phyloP scores from a whole-genome alignment of 768 basidiomycete species.

The Macrolepiota albuminosa region DNA sequence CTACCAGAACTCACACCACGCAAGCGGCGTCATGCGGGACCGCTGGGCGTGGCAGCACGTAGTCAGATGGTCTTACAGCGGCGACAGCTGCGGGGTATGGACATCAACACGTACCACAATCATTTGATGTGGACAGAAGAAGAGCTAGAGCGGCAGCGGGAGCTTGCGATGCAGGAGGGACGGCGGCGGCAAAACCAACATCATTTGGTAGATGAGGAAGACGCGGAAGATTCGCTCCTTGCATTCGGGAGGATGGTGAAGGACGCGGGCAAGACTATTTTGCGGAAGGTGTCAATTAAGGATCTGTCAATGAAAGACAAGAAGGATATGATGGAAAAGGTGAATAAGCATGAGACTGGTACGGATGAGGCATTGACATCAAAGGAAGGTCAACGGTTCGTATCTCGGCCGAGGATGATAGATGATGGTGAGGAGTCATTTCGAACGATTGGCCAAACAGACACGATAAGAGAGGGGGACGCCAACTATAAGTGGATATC shows the following conservation, averaged over 20 bases:
- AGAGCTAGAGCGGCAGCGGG: slow-evolving; percentile 31
- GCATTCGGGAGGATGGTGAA: slow-evolving; percentile 48
- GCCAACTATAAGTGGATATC: slow-evolving; percentile 16
- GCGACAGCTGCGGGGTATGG: slow-evolving; percentile 11
- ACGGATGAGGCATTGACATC: background rate
- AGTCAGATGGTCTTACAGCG: slow-evolving; percentile 34
- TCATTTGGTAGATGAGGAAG: slow-evolving; percentile 16
- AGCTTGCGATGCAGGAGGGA: slow-evolving; percentile 17
- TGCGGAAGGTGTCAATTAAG: slow-evolving; percentile 44
- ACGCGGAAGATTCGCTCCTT: slow-evolving; percentile 42
- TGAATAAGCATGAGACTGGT: slow-evolving; percentile 1
- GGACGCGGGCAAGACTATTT: slow-evolving; percentile 44
- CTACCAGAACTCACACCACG: slow-evolving; percentile 48
- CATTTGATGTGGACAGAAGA: slow-evolving; percentile 34
- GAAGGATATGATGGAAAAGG: slow-evolving; percentile 10
- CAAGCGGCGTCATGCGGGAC: slow-evolving; percentile 42
- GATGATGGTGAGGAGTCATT: slow-evolving; percentile 24
- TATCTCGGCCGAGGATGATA: slow-evolving; percentile 2
- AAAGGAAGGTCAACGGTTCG: slow-evolving; percentile 1
- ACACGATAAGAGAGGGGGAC: slow-evolving; percentile 23
- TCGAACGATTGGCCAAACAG: slow-evolving; percentile 21
- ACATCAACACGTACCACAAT: slow-evolving; percentile 1
- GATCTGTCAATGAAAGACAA: slow-evolving; percentile 18
- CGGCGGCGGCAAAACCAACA: slow-evolving; percentile 13
- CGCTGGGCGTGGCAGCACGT: slow-evolving; percentile 52